Base-by-base conservation (phyloP, 768 basidiomycete genomes). In the Chalciporus piperatus region DNA sequence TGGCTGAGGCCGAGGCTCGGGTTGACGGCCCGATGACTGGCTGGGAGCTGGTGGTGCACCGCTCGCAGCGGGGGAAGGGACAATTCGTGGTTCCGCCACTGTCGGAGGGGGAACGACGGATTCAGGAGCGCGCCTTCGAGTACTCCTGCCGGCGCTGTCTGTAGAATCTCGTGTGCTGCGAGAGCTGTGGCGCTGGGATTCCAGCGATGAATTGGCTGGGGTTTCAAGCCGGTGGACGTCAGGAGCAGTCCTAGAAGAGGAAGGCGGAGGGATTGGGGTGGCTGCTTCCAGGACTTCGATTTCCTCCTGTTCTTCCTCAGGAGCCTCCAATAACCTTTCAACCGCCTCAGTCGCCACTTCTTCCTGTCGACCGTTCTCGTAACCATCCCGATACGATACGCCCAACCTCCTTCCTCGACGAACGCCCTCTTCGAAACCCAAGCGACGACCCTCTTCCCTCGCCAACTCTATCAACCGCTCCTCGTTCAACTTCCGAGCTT, bases 371-470 rank as follows among this genome's bases (percentile, higher is more conserved):
- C 37, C 55, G 13, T 59, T 56, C 2, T 63, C 56, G 3, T 47
- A 16, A 23, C 25, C 61, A 17, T 72, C 69, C 35, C 64, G 57
- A 25, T 60, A 57, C 7, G 60, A 22, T 4, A 22, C 22, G 22
- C 2, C 70, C 41, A 74, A 52, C 32, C 52, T 59, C 32, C 72
- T 60, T 5, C 70, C 67, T 10, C 72, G 59, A 30, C 69, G 63
- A 33, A 72, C 75, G 47, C 82, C 83, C 56, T 81, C 75, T 56
- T 73, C 72, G 59, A 76, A 80, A 6, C 83, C 83, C 11, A 74
- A 56, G 20, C 74, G 69, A 37, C 78, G 62, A 5, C 83, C 83
- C 56, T 83, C 77, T 47, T 83, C 80, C 50, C 76, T 65, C 1
- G 83, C 84, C 14, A 68, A 52, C 3, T 78, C 73, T 28, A 82